Percentiles rank a stretch among this genome's conserved stretches.
These are phyloP conservation scores for Solanum piurae DNA, from an alignment of 257 asterid species.

Conservation along the genomic window DNA sequence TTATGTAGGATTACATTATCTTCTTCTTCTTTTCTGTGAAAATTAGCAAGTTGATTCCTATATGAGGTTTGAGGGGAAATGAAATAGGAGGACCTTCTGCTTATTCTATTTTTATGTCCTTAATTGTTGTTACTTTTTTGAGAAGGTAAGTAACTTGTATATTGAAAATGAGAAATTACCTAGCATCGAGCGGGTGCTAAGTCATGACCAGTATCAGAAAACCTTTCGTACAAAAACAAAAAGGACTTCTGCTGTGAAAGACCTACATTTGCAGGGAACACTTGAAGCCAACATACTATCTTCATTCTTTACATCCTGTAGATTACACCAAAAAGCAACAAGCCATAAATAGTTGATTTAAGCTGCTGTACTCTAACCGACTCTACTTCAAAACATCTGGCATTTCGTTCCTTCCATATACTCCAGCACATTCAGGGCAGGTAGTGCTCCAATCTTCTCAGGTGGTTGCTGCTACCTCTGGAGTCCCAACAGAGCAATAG, in stretches of 20 bases:
- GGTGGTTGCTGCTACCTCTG: not conserved
- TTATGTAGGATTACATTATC: not conserved
- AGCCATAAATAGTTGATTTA: not conserved
- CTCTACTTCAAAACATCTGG: not conserved
- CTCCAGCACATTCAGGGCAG: not conserved
- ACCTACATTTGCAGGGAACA: not conserved
- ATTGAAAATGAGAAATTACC: not conserved
- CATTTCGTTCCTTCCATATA: constrained; percentile 13
- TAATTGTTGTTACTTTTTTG: not conserved
- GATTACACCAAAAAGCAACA: not conserved
- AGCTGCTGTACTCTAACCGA: not conserved
- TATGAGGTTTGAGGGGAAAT: not conserved
- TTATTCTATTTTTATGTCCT: not conserved
- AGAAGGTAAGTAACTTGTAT: not conserved
- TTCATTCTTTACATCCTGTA: not conserved
- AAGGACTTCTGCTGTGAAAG: not conserved
- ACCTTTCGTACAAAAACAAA: not conserved
- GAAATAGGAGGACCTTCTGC: not conserved
- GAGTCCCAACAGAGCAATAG: not conserved
- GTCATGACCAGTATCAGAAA: not conserved
- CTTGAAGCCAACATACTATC: not conserved
- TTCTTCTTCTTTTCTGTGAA: not conserved
- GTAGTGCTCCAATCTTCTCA: not conserved
- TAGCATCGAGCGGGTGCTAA: not conserved
- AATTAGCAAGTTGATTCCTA: not conserved